These are phyloP conservation scores for Usnea hakonensis DNA, from an alignment of 495 filamentous ascomycete species.

Conservation along the genomic window DNA sequence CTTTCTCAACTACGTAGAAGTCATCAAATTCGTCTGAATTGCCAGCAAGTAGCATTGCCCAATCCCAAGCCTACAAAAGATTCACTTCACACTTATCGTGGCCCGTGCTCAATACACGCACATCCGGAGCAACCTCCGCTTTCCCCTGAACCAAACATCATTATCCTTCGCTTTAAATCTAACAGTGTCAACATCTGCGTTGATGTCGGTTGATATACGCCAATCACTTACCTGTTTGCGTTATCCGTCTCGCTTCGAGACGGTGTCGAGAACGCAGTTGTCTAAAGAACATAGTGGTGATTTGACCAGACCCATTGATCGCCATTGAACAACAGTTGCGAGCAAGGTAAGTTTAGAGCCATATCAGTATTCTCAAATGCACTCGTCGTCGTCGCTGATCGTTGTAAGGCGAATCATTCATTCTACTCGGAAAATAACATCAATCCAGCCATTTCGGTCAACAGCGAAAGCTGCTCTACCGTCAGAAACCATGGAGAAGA, in stretches of 20 bases:
- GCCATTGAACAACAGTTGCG: conserved; percentile 16
- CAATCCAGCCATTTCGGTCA: neutral
- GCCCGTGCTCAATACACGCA: no score
- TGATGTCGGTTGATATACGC: conserved; percentile 73
- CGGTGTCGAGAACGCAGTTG: conserved; percentile 63
- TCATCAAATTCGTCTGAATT: no score
- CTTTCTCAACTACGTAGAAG: no score
- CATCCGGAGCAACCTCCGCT: neutral
- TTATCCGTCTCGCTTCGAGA: conserved; percentile 62
- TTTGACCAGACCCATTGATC: conserved; percentile 35
- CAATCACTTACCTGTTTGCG: conserved; percentile 60
- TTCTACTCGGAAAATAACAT: neutral
- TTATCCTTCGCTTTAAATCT: neutral
- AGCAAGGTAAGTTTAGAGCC: neutral
- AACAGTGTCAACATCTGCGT: conserved; percentile 27
- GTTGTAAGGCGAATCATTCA: neutral
- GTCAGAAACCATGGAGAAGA: conserved; percentile 21
- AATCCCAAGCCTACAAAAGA: neutral
- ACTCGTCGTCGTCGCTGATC: neutral
- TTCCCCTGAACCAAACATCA: neutral
- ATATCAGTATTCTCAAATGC: neutral
- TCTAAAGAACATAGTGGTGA: conserved; percentile 67
- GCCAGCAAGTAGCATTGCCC: no score
- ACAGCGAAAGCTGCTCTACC: conserved; percentile 16
- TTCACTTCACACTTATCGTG: neutral